Evolutionary conservation across 805 yeast species (phyloP).

Genomic region (Hermanozyma aechmeae): DNA sequence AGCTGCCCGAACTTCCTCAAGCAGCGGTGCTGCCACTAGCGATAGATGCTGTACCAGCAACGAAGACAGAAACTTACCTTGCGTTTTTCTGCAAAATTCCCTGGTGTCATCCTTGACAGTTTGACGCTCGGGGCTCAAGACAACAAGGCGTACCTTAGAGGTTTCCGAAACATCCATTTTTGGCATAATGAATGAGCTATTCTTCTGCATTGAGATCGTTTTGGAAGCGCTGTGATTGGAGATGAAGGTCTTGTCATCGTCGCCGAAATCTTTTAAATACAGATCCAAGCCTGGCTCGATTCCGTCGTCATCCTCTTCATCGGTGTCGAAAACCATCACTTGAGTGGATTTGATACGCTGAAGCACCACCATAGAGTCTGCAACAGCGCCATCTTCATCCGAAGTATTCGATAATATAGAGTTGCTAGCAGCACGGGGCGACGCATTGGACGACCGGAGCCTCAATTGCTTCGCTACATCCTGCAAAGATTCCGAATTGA

Average conservation of each 20-base stretch:
- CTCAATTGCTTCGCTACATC: slow-evolving; percentile 6
- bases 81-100: no score
- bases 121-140: no score
- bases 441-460: slow-evolving; percentile 3
- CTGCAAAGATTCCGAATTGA: slow-evolving; percentile 9
- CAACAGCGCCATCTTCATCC: slow-evolving; percentile 14
- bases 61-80: no score
- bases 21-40: no score
- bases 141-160: no score
- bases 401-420: slow-evolving; percentile 19
- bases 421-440: slow-evolving; percentile 10
- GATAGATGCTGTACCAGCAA: no score
- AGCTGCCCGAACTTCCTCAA: no score
- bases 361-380: slow-evolving; percentile 14
- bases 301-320: slow-evolving; percentile 24
- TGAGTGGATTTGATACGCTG: slow-evolving; percentile 10
- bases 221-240: not conserved
- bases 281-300: slow-evolving; percentile 1
- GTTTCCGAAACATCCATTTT: slow-evolving; percentile 17
- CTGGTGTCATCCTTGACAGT: no score
- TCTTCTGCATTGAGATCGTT: not conserved
- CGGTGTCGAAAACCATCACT: slow-evolving; percentile 34
- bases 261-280: not conserved
- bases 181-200: slow-evolving; percentile 29
- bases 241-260: slow-evolving; percentile 4